Percentiles rank a stretch among this genome's conserved stretches.
Evolutionary conservation across 2,329 filamentous ascomycete species (phyloP).

Genomic region (Neophaeococcomyces aloes): DNA sequence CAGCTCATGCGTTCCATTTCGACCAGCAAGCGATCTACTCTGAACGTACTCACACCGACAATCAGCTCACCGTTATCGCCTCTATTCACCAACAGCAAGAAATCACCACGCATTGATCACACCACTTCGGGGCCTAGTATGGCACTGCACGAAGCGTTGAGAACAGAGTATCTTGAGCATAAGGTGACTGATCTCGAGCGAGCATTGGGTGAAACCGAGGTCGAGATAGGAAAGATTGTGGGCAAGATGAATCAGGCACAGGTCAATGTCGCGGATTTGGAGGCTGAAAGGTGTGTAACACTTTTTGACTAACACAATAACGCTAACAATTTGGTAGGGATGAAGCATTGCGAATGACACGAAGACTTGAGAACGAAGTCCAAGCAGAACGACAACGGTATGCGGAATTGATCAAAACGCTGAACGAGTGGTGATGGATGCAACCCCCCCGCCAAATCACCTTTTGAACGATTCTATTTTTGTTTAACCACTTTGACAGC

Average conservation of each 20-base stretch:
- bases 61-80: conserved; percentile 54
- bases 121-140: conserved; percentile 52
- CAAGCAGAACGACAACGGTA: conserved; percentile 49
- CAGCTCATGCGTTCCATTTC: conserved; percentile 65
- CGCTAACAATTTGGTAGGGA: too few relatives aligned
- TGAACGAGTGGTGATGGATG: conserved; percentile 5
- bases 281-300: too few relatives aligned
- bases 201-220: conserved; percentile 62
- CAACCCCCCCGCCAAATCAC: neutral
- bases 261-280: conserved; percentile 70
- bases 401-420: conserved; percentile 2
- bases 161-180: conserved; percentile 64
- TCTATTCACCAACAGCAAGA: conserved; percentile 43
- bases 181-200: conserved; percentile 77
- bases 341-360: conserved; percentile 60
- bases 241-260: conserved; percentile 71
- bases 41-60: conserved; percentile 34
- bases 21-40: conserved; percentile 28
- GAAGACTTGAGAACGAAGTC: conserved; percentile 57
- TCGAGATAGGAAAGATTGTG: conserved; percentile 75
- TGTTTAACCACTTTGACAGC: conserved; percentile 1
- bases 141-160: conserved; percentile 55
- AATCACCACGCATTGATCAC: conserved; percentile 50
- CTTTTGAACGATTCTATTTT: neutral
- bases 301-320: too few relatives aligned